Base-by-base conservation (phyloP, 2,329 filamentous ascomycete species). In the Lachnellula suecica region DNA sequence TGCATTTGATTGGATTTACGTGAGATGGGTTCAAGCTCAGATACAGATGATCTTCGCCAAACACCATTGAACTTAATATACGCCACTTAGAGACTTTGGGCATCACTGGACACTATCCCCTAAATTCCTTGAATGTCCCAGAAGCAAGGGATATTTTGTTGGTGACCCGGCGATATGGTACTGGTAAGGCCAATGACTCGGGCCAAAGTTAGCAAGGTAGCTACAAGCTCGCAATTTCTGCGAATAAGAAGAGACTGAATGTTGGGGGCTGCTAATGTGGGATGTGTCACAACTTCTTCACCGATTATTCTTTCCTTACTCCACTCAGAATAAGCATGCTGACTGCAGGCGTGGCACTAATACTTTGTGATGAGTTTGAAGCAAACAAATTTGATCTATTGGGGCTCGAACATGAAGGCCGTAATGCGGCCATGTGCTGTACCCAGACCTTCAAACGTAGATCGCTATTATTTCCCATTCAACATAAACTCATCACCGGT, bases 401-500 rank as follows among this genome's bases (percentile, higher is more conserved):
- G 22, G 20, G 17, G 17, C 8, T 43, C 20, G 22, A 43, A 20
- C 22, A 25, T 6, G 13, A n/a, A 43, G 5, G 10, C 41, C 29
- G 46, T 13, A 22, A 27, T 25, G 37, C 46, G 24, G 34, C 35
- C 17, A 41, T 40, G 29, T 29, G 37, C 24, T 27, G 41, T 13
- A 35, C 19, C 35, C 27, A 37, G 31, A 38, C 37, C 11, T 43
- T 13, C 31, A 25, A 37, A 37, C 31, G 44, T 47, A 47, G 44
- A 37, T 47, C 44, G 13, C 44, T 37, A 1, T 27, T 47, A 25
- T 29, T 45, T 29, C 23, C 10, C 23, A n/a, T 41, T 41, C 24
- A 34, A 35, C 43, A 38, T 17, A 45, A 40, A 46, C 35, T 48
- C 47, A 53, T 46, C 49, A 41, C 38, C 44, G 53, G 46, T 27